Conservation (phyloP, 2,329 filamentous ascomycete genomes). For the Clonostachys chloroleuca region DNA sequence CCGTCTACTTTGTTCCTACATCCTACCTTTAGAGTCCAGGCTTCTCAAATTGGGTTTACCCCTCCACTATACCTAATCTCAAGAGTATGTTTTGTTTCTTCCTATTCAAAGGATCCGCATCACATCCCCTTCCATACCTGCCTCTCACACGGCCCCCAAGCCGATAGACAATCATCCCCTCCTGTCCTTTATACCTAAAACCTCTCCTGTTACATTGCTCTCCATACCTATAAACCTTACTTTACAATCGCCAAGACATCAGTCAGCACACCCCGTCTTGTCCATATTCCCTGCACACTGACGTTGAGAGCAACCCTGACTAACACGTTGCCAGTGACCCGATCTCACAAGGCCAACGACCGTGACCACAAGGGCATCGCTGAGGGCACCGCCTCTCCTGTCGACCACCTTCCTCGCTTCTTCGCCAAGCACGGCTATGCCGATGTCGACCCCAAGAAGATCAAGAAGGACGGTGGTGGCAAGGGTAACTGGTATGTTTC, state of each 20-base stretch:
- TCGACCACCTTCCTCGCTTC: slow-evolving; percentile 82
- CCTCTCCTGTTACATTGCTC: background rate
- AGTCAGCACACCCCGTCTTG: background rate
- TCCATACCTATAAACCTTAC: background rate
- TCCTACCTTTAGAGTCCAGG: too few species aligned
- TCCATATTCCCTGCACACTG: background rate
- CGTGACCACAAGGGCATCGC: slow-evolving; percentile 80
- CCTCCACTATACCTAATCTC: too few species aligned
- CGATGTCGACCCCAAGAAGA: slow-evolving; percentile 83
- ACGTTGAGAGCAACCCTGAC: slow-evolving; percentile 1
- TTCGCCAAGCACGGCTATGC: slow-evolving; percentile 84
- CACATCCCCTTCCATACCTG: too few species aligned
- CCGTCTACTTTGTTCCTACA: too few species aligned
- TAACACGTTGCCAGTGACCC: slow-evolving; percentile 68
- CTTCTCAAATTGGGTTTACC: too few species aligned
- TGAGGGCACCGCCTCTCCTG: slow-evolving; percentile 64
- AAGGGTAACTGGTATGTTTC: slow-evolving; percentile 80
- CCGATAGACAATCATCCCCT: background rate
- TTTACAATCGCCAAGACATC: background rate
- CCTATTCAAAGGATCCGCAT: too few species aligned
- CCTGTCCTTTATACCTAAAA: background rate
- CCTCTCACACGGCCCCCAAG: too few species aligned
- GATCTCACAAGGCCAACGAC: slow-evolving; percentile 93
- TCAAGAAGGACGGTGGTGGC: slow-evolving; percentile 93
- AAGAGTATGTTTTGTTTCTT: too few species aligned